These are phyloP conservation scores for Madurella mycetomatis DNA, from an alignment of 2,329 filamentous ascomycete genomes.

Conservation along the genomic window DNA sequence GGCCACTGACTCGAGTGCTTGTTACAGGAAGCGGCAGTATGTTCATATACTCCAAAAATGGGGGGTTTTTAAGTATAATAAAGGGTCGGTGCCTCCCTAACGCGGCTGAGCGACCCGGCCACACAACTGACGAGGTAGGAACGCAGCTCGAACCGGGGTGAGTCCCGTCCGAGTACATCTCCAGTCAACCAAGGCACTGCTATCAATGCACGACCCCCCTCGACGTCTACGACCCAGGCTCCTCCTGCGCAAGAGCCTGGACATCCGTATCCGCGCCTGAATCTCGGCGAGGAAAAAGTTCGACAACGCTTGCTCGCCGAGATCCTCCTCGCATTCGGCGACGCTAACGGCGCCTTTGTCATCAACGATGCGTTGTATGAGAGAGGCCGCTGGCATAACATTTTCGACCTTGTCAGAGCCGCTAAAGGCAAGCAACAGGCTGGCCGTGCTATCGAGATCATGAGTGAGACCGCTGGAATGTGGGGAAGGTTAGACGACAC, in stretches of 20 bases:
- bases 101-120: too few species aligned
- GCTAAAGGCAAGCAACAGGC: conserved; percentile 3
- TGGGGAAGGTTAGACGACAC: background rate
- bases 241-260: background rate
- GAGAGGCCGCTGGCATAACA: background rate
- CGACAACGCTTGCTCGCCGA: conserved; percentile 9
- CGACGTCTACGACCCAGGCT: background rate
- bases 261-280: background rate
- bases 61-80: conserved; percentile 17
- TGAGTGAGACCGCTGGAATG: background rate
- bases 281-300: background rate
- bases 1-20: background rate
- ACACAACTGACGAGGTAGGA: too few species aligned
- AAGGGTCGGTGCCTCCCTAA: too few species aligned
- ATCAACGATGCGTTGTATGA: conserved; percentile 10
- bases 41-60: conserved; percentile 15
- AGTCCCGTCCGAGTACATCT: background rate
- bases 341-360: conserved; percentile 3
- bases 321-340: conserved; percentile 9
- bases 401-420: conserved; percentile 5
- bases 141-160: too few species aligned
- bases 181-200: background rate
- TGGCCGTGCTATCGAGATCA: background rate
- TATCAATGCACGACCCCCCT: background rate
- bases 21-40: conserved; percentile 17